Conservation (phyloP, 139 green algal species). For the Chlorella ohadii region DNA sequence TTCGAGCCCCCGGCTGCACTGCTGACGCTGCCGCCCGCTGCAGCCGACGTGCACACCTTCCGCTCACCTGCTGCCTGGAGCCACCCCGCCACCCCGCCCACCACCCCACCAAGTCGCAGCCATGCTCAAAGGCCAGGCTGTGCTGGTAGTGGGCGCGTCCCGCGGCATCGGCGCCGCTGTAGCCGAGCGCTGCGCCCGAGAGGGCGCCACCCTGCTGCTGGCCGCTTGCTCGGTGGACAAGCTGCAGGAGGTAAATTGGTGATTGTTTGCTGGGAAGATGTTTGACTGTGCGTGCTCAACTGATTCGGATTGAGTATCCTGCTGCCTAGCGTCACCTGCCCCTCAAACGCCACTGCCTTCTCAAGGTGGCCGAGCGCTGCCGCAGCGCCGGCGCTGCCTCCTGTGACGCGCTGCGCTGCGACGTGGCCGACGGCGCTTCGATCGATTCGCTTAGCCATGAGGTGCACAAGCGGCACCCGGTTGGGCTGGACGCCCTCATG, state of each 20-base stretch:
- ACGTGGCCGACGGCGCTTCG: not conserved
- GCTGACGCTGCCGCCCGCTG: too few relatives aligned
- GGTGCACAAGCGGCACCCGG: not conserved
- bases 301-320: too few relatives aligned
- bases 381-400: not conserved
- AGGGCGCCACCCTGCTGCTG: not conserved
- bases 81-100: not conserved
- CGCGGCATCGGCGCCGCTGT: not conserved
- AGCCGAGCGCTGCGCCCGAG: not conserved
- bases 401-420: not conserved
- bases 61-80: not conserved
- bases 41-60: too few relatives aligned
- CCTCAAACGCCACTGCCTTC: too few relatives aligned
- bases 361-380: not conserved
- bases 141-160: not conserved
- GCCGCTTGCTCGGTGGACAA: not conserved
- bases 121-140: slow-evolving; percentile 17
- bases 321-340: too few relatives aligned
- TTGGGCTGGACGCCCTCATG: slow-evolving; percentile 51
- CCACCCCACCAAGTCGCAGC: too few relatives aligned
- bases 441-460: slow-evolving; percentile 37
- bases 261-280: too few relatives aligned
- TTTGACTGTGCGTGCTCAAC: too few relatives aligned
- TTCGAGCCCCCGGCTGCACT: too few relatives aligned
- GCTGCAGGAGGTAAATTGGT: not conserved